Evolutionary conservation across 306 rosid species (phyloP).

Genomic region (Luffa acutangula): DNA sequence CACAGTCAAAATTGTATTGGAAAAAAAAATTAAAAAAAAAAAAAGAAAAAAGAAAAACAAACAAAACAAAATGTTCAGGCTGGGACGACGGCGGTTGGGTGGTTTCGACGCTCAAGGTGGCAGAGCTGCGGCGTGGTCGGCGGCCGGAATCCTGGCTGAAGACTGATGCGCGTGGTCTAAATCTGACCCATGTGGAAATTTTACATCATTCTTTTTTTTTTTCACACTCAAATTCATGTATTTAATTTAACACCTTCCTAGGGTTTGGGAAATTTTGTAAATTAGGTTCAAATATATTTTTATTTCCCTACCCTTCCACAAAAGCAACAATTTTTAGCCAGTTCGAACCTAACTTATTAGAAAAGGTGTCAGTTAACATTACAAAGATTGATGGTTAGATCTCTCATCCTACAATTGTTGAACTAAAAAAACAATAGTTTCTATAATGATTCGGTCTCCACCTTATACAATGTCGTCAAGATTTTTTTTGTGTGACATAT

Average conservation of each 20-base stretch:
- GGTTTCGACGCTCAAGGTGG: slow-evolving; percentile 1
- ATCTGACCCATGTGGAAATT: neutral
- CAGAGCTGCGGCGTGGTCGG: slow-evolving; percentile 7
- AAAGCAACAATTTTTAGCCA: no score
- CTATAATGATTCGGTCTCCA: no score
- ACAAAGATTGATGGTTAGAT: no score
- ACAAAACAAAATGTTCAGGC: neutral
- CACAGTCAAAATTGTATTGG: neutral
- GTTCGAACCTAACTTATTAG: no score
- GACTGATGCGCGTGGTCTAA: neutral
- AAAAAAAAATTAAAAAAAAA: neutral
- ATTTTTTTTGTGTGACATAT: no score
- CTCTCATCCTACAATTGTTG: no score
- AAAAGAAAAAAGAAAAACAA: neutral
- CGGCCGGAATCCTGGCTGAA: neutral
- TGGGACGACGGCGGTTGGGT: neutral
- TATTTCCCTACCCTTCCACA: no score
- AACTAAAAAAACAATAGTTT: no score
- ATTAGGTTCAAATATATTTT: no score
- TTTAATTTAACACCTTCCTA: neutral
- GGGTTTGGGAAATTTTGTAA: neutral
- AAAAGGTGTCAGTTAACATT: no score
- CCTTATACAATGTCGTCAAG: no score
- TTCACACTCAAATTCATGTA: neutral
- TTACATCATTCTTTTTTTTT: neutral